Base-by-base conservation (phyloP, 108 stramenopile genomes). In the Fistulifera pelliculosa region DNA sequence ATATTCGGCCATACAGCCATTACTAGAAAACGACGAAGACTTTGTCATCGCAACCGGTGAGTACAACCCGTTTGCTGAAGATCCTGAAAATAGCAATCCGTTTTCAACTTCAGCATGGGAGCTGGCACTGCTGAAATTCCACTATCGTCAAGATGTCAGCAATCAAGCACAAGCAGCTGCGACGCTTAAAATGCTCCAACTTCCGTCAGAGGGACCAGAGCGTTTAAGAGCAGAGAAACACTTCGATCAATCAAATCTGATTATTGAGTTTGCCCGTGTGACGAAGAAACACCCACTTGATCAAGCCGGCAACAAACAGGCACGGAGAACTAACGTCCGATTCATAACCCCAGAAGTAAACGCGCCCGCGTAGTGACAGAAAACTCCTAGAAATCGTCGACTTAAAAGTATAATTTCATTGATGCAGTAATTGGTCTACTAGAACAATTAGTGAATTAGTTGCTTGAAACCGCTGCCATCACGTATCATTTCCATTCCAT, bases 11-110 rank as follows among this genome's bases (percentile, higher is more conserved):
- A 69, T 63, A 0, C 71, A 74, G 1, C 82, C 74, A 24, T 54
- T 93, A 45, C 74, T 93, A 15, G 92, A 93, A 52, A 87, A 79
- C 49, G 92, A 93, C 67, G 74, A 81, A 13, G 92, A 93, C 50
- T 35, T 35, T 35, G 71, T 86, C 11, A 76, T 87, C 24, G 82
- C 87, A 27, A 73, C 81, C 24, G 86, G 87, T 39, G 57, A 74
- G 27, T 83, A 79, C 57, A 56, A 66, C 23, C 82, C 84, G 0
- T 68, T 70, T 50, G 80, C 79, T 6, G 71, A 62, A 14, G 91
- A 93, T 64, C 91, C 91, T 22, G 91, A 88, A 58, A 79, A 78
- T 22, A 55, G 77, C 22, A 89, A 88, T 56, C 79, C 83, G n/a
- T 82, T 83, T 49, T 66, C 85, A 24, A 83, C 92, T 12, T 80